These are phyloP conservation scores for Phytophthora niederhauseri DNA, from an alignment of 352 stramenopile species.

Conservation along the genomic window DNA sequence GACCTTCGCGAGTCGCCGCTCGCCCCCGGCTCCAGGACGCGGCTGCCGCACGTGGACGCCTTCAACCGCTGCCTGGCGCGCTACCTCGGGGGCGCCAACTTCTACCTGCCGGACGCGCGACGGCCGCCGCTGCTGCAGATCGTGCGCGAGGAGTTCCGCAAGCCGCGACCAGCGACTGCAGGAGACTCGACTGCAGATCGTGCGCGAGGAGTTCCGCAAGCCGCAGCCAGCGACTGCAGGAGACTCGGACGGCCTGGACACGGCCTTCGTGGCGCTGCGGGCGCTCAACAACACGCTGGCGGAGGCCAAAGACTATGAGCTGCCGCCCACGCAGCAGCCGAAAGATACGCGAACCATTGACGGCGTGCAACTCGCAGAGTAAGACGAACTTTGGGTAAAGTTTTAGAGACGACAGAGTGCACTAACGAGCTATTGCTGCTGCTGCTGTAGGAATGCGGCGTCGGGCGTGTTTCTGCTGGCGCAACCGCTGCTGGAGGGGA, in stretches of 20 bases:
- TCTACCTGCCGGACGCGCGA: slow-evolving; percentile 63
- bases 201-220: slow-evolving; percentile 58
- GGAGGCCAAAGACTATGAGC: slow-evolving; percentile 39
- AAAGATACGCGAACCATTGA: slow-evolving; percentile 23
- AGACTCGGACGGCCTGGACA: slow-evolving; percentile 46
- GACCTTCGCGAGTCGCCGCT: slow-evolving; percentile 59
- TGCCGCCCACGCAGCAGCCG: slow-evolving; percentile 23
- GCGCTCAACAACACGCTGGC: slow-evolving; percentile 67
- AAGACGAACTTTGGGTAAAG: slow-evolving; percentile 4
- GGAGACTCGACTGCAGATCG: slow-evolving; percentile 32
- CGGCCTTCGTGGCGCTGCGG: slow-evolving; percentile 67
- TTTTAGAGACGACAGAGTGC: too few relatives aligned
- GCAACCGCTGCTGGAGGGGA: slow-evolving; percentile 70
- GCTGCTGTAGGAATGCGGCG: slow-evolving; percentile 36
- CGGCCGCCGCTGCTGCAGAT: slow-evolving; percentile 45
- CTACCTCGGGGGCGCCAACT: slow-evolving; percentile 60
- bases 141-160: slow-evolving; percentile 60
- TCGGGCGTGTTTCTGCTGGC: slow-evolving; percentile 76
- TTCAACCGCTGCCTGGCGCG: slow-evolving; percentile 62
- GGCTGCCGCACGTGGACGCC: slow-evolving; percentile 57
- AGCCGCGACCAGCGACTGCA: background rate
- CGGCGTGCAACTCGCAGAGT: slow-evolving; percentile 54
- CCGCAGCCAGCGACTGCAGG: background rate
- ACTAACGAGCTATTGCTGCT: too few relatives aligned
- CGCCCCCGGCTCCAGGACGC: slow-evolving; percentile 32